Conservation (phyloP, 352 stramenopile species). For the Elongisporangium anandrum region DNA sequence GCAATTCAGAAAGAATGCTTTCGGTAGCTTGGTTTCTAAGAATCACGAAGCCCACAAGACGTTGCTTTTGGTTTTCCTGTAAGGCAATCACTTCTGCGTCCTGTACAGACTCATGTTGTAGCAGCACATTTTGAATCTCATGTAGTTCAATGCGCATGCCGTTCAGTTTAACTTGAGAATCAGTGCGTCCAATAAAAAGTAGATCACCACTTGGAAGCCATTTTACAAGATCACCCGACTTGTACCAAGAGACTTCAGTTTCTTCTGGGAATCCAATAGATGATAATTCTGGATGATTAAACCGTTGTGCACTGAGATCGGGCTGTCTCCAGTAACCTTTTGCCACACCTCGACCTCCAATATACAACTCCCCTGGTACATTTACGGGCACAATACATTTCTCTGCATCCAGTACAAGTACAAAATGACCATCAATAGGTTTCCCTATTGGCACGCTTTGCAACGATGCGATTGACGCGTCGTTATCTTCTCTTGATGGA, state of each 20-base stretch:
- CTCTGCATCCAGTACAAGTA: constrained; percentile 44
- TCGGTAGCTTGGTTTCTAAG: constrained; percentile 8
- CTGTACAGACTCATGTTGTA: constrained; percentile 26
- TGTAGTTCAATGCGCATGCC: constrained; percentile 81
- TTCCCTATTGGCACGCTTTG: constrained; percentile 53
- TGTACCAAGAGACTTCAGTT: constrained; percentile 31
- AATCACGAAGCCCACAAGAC: constrained; percentile 54
- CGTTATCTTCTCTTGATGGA: background rate
- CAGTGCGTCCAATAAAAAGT: constrained; percentile 61
- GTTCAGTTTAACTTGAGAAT: constrained; percentile 77
- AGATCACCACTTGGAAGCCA: constrained; percentile 43
- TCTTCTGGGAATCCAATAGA: background rate
- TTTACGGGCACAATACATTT: constrained; percentile 41
- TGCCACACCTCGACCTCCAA: constrained; percentile 62
- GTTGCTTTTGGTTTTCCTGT: constrained; percentile 9
- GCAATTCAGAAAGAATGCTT: constrained; percentile 8
- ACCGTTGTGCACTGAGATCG: constrained; percentile 31
- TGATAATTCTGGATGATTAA: constrained; percentile 15
- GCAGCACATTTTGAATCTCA: constrained; percentile 63
- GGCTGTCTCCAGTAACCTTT: constrained; percentile 54
- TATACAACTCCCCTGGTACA: constrained; percentile 58
- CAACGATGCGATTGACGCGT: background rate
- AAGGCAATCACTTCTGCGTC: constrained; percentile 45
- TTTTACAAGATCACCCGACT: constrained; percentile 69
- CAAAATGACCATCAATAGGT: constrained; percentile 38